Base-by-base conservation (phyloP, 345 rosid genomes). In the Acer campestre region DNA sequence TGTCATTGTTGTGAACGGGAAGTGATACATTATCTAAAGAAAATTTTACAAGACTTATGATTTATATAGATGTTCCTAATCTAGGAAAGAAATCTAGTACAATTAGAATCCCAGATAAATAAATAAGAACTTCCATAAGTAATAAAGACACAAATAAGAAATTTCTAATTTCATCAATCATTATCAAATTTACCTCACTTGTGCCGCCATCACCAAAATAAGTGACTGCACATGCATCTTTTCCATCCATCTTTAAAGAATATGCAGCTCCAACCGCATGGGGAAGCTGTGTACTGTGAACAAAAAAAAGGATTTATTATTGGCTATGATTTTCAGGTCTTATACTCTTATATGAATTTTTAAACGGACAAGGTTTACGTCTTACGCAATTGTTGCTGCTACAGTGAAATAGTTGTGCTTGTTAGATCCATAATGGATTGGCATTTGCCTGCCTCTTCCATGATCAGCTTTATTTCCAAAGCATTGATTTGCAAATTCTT, bases 191-290 rank as follows among this genome's bases (percentile, higher is more conserved):
- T 70, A 90, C 97, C 97, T 94, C 98, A 78, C 97, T 90, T 2
- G 94, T 69, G 73, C 97, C 94, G 55, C 97, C 95, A 77, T 94
- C 98, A 72, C 98, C 97, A 67, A 91, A 88, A 71, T 80, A 92
- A 63, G 94, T 85, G 74, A 94, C 90, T 5, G 75, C 86, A 84
- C 97, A 94, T 13, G 94, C 94, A 89, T 90, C 85, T 77, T 84
- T 88, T 55, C 23, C 72, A 56, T 94, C 98, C 95, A 94, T 89
- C 87, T 90, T 94, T 70, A 92, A 85, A 71, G 98, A 92, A 85
- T 94, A 92, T 51, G 98, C 98, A 73, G 91, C 92, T 80, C 97
- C 95, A 82, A 90, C 97, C 4, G 98, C 95, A 22, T 92, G 95
- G 40, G 95, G 95, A 73, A 94, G 80, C 78, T 94, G 98, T 66